A percentile compares a stretch with the other conserved stretches of the same genome.
phyloP scores from a whole-genome alignment of 495 filamentous ascomycete species.

The Daldinia loculata region DNA sequence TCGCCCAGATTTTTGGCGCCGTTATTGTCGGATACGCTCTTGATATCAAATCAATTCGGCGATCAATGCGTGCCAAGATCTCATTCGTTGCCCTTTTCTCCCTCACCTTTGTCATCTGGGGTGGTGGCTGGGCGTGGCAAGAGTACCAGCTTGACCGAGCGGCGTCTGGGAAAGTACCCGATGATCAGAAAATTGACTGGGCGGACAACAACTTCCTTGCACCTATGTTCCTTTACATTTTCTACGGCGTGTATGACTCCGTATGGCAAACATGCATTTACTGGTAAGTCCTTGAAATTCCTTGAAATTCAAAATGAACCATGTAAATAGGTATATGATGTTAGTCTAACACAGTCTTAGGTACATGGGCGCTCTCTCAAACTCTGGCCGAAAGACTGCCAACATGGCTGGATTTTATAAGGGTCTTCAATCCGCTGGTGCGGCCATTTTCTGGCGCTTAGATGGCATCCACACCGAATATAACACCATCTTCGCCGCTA shows the following conservation, averaged over 20 bases:
- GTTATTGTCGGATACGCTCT: slow-evolving; percentile 78
- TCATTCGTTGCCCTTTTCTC: slow-evolving; percentile 71
- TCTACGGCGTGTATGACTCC: slow-evolving; percentile 91
- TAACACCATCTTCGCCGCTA: slow-evolving; percentile 66
- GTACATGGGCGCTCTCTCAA: slow-evolving; percentile 86
- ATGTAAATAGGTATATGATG: slow-evolving; percentile 14
- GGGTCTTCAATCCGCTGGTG: slow-evolving; percentile 86
- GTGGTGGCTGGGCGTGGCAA: slow-evolving; percentile 85
- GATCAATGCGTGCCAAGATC: slow-evolving; percentile 77
- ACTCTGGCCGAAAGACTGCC: slow-evolving; percentile 89
- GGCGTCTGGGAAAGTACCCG: slow-evolving; percentile 44
- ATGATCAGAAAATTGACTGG: slow-evolving; percentile 65
- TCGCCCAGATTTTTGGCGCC: slow-evolving; percentile 86
- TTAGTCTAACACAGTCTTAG: slow-evolving; percentile 38
- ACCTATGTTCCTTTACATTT: slow-evolving; percentile 91
- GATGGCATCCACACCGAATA: slow-evolving; percentile 72
- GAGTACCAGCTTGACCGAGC: slow-evolving; percentile 55
- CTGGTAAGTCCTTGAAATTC: slow-evolving; percentile 68
- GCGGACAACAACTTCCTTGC: slow-evolving; percentile 72
- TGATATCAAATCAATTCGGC: slow-evolving; percentile 69
- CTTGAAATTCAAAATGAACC: slow-evolving; percentile 1
- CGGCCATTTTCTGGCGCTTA: slow-evolving; percentile 84
- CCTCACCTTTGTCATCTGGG: slow-evolving; percentile 87
- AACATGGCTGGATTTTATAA: slow-evolving; percentile 97
- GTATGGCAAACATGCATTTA: slow-evolving; percentile 85